These are phyloP conservation scores for Chaetomiaceae sp. DNA, from an alignment of 2,329 filamentous ascomycete genomes.

Conservation along the genomic window DNA sequence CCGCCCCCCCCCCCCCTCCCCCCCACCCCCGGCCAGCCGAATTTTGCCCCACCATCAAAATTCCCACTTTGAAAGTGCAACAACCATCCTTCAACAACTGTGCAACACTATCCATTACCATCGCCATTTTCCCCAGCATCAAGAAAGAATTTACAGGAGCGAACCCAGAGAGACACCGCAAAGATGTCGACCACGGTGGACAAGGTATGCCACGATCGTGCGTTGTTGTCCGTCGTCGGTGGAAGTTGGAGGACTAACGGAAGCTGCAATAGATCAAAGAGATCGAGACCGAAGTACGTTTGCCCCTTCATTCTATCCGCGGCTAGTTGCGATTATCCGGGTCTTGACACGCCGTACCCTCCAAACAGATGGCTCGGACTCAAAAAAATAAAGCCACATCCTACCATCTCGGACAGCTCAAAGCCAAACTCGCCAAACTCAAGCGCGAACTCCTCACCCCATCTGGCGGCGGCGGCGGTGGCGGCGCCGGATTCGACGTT, in stretches of 20 bases:
- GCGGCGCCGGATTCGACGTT: conserved; percentile 90
- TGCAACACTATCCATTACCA: conserved; percentile 8
- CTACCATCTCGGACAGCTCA: conserved; percentile 90
- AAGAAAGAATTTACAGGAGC: neutral
- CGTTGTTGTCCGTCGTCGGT: neutral
- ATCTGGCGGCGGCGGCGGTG: conserved; percentile 71
- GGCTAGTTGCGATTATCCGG: neutral
- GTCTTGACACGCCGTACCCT: conserved; percentile 17
- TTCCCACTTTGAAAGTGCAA: conserved; percentile 20
- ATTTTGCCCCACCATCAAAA: conserved; percentile 31
- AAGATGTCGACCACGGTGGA: conserved; percentile 96
- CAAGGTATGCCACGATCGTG: conserved; percentile 58
- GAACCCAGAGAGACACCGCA: conserved; percentile 29
- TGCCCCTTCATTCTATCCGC: neutral
- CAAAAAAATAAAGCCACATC: conserved; percentile 97
- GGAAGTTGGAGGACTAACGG: conserved; percentile 30
- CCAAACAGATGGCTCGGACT: conserved; percentile 77
- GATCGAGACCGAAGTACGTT: conserved; percentile 84
- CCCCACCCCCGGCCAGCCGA: neutral
- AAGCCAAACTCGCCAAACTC: conserved; percentile 96
- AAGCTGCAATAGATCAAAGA: conserved; percentile 72
- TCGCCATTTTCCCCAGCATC: neutral
- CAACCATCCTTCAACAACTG: conserved; percentile 13
- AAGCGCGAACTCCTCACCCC: conserved; percentile 94
- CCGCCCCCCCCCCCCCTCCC: neutral